These are phyloP conservation scores for Trypanosoma melophagium DNA, from an alignment of 208 protist species.

Conservation along the genomic window DNA sequence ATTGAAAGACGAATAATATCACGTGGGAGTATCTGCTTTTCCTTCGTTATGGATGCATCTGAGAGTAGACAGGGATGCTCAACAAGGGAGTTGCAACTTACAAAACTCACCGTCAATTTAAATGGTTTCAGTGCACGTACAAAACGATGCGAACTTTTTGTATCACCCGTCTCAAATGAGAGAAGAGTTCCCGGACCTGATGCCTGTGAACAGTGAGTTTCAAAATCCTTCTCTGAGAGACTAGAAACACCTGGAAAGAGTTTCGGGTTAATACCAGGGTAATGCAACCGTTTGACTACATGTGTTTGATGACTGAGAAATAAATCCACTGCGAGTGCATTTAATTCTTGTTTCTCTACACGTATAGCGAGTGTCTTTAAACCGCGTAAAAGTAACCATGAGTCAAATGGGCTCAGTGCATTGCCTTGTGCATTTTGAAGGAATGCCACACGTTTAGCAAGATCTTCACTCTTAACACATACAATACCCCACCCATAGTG, in stretches of 20 bases:
- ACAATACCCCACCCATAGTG: conserved; percentile 92
- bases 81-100: conserved; percentile 92
- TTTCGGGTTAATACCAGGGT: conserved; percentile 89
- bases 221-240: conserved; percentile 77
- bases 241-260: conserved; percentile 55
- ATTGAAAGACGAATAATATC: conserved; percentile 91
- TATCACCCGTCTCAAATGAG: conserved; percentile 75
- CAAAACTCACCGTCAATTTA: conserved; percentile 93
- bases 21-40: conserved; percentile 83
- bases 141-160: conserved; percentile 65
- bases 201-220: conserved; percentile 58
- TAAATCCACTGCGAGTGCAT: conserved; percentile 83
- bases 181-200: conserved; percentile 62
- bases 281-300: conserved; percentile 84
- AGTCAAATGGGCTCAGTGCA: conserved; percentile 93
- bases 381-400: conserved; percentile 93
- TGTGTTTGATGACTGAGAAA: conserved; percentile 61
- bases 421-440: conserved; percentile 92
- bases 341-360: conserved; percentile 90
- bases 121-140: conserved; percentile 85
- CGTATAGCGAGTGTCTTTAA: conserved; percentile 94
- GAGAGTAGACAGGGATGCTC: conserved; percentile 94
- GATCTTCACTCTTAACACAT: conserved; percentile 58
- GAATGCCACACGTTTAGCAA: conserved; percentile 79
- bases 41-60: conserved; percentile 92